Evolutionary conservation across 2,329 filamentous ascomycete genomes (phyloP), one percentile per base, ranked within the genome.

Genomic region (Nemania bipapillata): DNA sequence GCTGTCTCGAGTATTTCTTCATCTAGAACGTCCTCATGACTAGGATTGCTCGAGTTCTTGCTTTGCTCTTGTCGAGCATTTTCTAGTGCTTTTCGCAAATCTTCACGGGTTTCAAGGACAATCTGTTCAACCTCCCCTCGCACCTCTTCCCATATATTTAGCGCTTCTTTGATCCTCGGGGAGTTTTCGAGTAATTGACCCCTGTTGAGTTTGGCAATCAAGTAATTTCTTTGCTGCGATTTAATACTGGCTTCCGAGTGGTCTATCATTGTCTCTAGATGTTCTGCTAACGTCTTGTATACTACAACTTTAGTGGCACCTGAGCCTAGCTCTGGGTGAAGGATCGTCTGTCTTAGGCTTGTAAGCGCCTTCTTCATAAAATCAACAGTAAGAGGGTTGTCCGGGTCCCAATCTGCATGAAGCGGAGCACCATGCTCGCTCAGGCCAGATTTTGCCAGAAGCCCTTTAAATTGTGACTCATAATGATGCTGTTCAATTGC

Each of bases 401-500:
- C 84, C 0, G 89, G 86, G 50, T 91, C 82, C 90, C 92, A 96
- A 3, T 88, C 83, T 3, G 86, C 85, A 2, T 75, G 70, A 0
- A 88, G 68, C 0, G 93, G 92, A 2, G 81, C 82, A 0, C 95
- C 94, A 28, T 88, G 82, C 0, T 82, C 74, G 73, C 89, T 85
- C 6, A 98, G 79, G 1, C 87, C 89, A 70, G 90, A 92, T 1
- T 88, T 87, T 30, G 89, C 85, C 59, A 89, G 89, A 87, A 97
- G 93, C 69, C 92, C 84, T 55, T 89, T 86, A 76, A 95, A 94
- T 1, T 97, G 80, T 6, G 89, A 87, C 49, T 87, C 85, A 75
- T 98, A 98, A 76, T 97, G 90, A 76, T 97, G 93, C 76, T 97
- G 92, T 77, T 98, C 96, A 11, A 98, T 88, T 0, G 92, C 89